Conservation (phyloP, 495 filamentous ascomycete species). For the Aspergillus diversus region DNA sequence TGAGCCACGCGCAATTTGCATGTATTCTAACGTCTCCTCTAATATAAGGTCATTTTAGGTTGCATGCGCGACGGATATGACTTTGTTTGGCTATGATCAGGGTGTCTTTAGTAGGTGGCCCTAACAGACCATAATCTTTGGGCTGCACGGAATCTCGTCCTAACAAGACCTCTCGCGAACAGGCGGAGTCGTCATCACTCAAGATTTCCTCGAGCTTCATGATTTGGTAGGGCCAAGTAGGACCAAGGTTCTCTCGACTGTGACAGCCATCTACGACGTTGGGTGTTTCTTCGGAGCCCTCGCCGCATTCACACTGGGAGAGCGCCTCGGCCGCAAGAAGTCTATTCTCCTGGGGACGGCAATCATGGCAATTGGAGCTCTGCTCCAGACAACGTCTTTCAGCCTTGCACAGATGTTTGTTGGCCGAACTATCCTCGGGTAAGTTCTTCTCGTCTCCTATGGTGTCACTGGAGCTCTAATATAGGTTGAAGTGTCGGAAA, state of each 20-base stretch:
- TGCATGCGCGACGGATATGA: constrained; percentile 61
- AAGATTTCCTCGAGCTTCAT: constrained; percentile 57
- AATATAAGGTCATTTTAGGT: constrained; percentile 30
- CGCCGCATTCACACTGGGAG: constrained; percentile 57
- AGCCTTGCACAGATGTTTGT: constrained; percentile 65
- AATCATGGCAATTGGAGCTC: constrained; percentile 63
- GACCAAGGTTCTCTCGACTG: constrained; percentile 56
- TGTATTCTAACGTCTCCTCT: not conserved
- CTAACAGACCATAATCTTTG: not conserved
- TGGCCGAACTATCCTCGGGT: constrained; percentile 56
- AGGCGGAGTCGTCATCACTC: constrained; percentile 60
- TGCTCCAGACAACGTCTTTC: constrained; percentile 61
- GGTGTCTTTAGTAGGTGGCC: constrained; percentile 50
- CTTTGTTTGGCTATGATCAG: constrained; percentile 64
- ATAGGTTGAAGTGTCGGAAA: constrained; percentile 47
- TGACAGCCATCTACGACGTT: constrained; percentile 66
- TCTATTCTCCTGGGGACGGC: constrained; percentile 56
- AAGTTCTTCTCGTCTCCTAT: not conserved
- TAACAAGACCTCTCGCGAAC: not conserved
- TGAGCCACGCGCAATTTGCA: constrained; percentile 25
- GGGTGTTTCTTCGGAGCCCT: constrained; percentile 64
- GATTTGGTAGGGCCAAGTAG: constrained; percentile 52
- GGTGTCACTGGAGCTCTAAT: not conserved
- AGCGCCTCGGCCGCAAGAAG: constrained; percentile 60
- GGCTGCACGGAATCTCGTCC: constrained; percentile 17